Percentiles rank a stretch among this genome's conserved stretches.
Evolutionary conservation across 805 yeast species (phyloP).

Genomic region (Wickerhamomyces canadensis): DNA sequence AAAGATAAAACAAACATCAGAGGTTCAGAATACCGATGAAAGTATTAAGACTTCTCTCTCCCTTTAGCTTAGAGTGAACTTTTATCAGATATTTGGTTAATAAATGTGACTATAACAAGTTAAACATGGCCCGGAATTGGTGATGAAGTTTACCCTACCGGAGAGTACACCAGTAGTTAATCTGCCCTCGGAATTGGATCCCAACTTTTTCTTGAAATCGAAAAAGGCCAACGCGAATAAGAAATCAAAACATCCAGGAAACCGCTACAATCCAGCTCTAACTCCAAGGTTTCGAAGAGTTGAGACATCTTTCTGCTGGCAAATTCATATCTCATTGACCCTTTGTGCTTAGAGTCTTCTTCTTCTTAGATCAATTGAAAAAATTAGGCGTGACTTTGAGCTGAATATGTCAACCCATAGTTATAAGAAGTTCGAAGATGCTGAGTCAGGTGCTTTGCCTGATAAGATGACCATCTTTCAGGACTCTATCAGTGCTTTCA

Average conservation of each 20-base stretch:
- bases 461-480: conserved; percentile 98
- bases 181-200: too few relatives aligned
- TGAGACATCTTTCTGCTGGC: neutral
- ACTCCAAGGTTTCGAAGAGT: too few relatives aligned
- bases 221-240: conserved; percentile 9
- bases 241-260: conserved; percentile 1
- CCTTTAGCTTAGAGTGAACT: neutral
- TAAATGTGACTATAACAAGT: too few relatives aligned
- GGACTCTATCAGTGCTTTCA: conserved; percentile 89
- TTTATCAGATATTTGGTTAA: neutral
- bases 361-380: neutral
- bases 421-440: conserved; percentile 80
- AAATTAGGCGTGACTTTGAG: too few relatives aligned
- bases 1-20: too few relatives aligned
- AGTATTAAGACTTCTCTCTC: too few relatives aligned
- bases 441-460: conserved; percentile 61
- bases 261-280: too few relatives aligned
- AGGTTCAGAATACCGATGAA: too few relatives aligned
- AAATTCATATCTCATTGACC: neutral
- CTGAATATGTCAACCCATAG: conserved; percentile 87
- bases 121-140: too few relatives aligned
- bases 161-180: too few relatives aligned
- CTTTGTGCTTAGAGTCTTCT: too few relatives aligned
- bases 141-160: too few relatives aligned
- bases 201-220: neutral